Evolutionary conservation across 805 yeast species (phyloP).

Genomic region (Ogataea nitratoaversa): DNA sequence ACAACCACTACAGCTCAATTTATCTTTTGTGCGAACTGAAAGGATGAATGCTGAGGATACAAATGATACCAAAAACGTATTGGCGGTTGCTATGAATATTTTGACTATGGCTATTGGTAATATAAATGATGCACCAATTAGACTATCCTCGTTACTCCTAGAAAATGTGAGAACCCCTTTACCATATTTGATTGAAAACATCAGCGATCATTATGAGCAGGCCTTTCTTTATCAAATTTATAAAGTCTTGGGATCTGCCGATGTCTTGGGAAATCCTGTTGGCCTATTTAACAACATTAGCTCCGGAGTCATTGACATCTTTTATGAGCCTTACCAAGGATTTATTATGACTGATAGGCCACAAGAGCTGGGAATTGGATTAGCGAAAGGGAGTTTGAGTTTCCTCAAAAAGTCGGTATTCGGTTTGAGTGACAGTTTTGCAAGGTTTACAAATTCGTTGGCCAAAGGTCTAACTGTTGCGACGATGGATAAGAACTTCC

Average conservation of each 20-base stretch:
- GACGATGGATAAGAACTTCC: constrained; percentile 81
- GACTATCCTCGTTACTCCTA: constrained; percentile 77
- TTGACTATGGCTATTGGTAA: constrained; percentile 96
- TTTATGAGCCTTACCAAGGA: constrained; percentile 97
- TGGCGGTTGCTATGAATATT: constrained; percentile 76
- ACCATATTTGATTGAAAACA: constrained; percentile 63
- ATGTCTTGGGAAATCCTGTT: constrained; percentile 94
- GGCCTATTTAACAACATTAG: constrained; percentile 90
- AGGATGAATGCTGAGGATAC: constrained; percentile 61
- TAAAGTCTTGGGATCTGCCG: constrained; percentile 93
- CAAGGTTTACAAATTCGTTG: constrained; percentile 88
- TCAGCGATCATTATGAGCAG: constrained; percentile 85
- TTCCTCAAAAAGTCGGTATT: constrained; percentile 92
- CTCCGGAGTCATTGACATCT: constrained; percentile 93
- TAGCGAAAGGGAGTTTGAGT: constrained; percentile 94
- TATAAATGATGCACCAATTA: constrained; percentile 93
- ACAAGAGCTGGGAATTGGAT: constrained; percentile 88
- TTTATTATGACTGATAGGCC: constrained; percentile 92
- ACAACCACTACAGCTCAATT: constrained; percentile 84
- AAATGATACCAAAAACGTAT: constrained; percentile 52
- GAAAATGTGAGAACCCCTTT: constrained; percentile 88
- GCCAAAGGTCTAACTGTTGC: constrained; percentile 93
- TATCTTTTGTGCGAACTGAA: constrained; percentile 90
- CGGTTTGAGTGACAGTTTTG: constrained; percentile 90
- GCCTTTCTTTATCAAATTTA: constrained; percentile 89